These are phyloP conservation scores for Rhexocercosporidium sp. DNA, from an alignment of 2,329 filamentous ascomycete species.

Conservation along the genomic window DNA sequence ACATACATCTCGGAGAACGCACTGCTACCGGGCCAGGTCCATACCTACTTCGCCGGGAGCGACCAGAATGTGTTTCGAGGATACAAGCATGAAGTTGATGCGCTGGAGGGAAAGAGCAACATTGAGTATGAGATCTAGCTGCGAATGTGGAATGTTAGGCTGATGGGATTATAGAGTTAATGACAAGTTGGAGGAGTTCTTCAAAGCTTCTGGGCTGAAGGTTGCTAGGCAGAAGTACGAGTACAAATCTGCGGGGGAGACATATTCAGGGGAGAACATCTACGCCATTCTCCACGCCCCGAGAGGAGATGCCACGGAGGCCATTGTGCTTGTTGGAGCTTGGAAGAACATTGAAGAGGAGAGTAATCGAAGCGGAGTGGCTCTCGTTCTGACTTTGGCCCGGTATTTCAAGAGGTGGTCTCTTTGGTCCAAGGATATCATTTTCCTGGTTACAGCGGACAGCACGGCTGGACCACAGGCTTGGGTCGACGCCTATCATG, in stretches of 20 bases:
- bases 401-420: conserved; percentile 98
- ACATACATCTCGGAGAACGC: conserved; percentile 99
- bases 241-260: conserved; percentile 78
- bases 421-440: conserved; percentile 98
- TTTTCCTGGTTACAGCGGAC: conserved; percentile 87
- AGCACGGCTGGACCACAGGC: conserved; percentile 90
- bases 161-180: conserved; percentile 59
- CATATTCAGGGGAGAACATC: conserved; percentile 82
- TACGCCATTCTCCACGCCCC: conserved; percentile 95
- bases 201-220: conserved; percentile 82
- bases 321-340: conserved; percentile 88
- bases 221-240: conserved; percentile 86
- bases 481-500: conserved; percentile 98
- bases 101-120: conserved; percentile 59
- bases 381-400: conserved; percentile 83
- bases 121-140: conserved; percentile 50
- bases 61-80: conserved; percentile 94
- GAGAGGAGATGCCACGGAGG: conserved; percentile 93
- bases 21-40: conserved; percentile 91
- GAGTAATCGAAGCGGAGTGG: conserved; percentile 85
- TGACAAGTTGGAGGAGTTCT: conserved; percentile 74
- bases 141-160: neutral
- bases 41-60: conserved; percentile 96
- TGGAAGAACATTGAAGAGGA: conserved; percentile 83
- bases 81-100: conserved; percentile 82